Base-by-base conservation (phyloP, 2,329 filamentous ascomycete species). In the Alternaria incomplexa region DNA sequence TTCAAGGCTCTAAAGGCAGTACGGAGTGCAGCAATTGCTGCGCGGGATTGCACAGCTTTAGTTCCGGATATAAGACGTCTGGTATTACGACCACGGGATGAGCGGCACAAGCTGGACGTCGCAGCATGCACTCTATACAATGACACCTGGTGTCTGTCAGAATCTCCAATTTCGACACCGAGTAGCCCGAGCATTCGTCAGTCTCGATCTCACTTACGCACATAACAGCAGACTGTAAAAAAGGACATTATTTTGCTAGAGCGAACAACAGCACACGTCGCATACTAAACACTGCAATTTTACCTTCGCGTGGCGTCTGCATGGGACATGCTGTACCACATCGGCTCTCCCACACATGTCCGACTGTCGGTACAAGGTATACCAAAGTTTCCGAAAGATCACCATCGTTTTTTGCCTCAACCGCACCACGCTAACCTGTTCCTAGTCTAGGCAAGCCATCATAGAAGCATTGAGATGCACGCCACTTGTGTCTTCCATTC, bases 301-400 rank as follows among this genome's bases (percentile, higher is more conserved):
- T 17, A 28, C 40, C 45, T 9, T 51, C 20, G n/a, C 43, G 10
- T 50, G 44, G 32, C 11, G 40, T 40, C 22, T 10, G 45, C 40
- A 26, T 50, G 2, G 36, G 47, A 44, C 17, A 55, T 43, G 45
- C 63, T 55, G 51, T 47, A 40, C 46, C 7, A 60, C 32, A 40
- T 36, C 63, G 60, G 63, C 55, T 58, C 59, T 63, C 59, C 61
- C n/a, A 63, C 17, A 13, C 32, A 51, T 51, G 26, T 51, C 61
- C 56, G 61, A 45, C 25, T 43, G 43, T 47, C 25, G 30, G 47
- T 61, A 54, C 56, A 44, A 6, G 40, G 48, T 22, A 59, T 44
- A 6, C 46, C 55, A 53, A 54, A 40, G 50, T 52, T 62, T 58
- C 50, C 62, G 52, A 59, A n/a, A 43, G 51, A 59, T 63, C 56